phyloP scores from a whole-genome alignment of 306 rosid species.

The Begonia loranthoides region DNA sequence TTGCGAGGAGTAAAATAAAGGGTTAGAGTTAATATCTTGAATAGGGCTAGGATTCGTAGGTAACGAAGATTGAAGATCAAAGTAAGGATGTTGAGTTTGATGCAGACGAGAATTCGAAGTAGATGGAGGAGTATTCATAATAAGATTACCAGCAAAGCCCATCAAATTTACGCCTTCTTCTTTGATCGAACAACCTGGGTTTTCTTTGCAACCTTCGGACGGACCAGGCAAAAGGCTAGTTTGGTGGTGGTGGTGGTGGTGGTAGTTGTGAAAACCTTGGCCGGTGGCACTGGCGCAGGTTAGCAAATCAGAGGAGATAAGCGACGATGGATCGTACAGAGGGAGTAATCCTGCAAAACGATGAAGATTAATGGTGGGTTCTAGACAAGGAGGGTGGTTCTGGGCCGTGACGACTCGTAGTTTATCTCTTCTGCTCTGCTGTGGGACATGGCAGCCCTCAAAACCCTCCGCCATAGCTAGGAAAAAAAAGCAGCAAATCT shows the following conservation, averaged over 20 bases:
- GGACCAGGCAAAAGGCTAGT: conserved; percentile 1
- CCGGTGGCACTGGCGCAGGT: background rate
- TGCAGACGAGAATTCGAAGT: conserved; percentile 2
- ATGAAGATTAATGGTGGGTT: conserved; percentile 8
- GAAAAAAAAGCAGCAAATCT: background rate
- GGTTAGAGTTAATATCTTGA: conserved; percentile 19
- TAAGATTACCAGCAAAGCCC: conserved; percentile 24
- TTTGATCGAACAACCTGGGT: conserved; percentile 8
- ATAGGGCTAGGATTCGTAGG: conserved; percentile 9
- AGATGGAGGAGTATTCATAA: conserved; percentile 16
- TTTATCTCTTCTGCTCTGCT: conserved; percentile 74
- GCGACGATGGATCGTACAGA: conserved; percentile 32
- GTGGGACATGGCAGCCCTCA: conserved; percentile 70
- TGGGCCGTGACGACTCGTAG: conserved; percentile 30
- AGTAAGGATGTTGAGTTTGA: background rate
- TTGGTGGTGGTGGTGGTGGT: background rate
- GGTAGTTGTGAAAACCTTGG: conserved; percentile 5
- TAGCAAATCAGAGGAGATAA: conserved; percentile 32
- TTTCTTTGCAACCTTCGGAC: no score
- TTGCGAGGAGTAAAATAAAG: background rate
- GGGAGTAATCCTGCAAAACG: conserved; percentile 13
- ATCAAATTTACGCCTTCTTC: conserved; percentile 33
- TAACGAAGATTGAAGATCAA: conserved; percentile 32
- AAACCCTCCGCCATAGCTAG: conserved; percentile 59
- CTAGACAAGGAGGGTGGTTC: conserved; percentile 10